A percentile compares a stretch with the other conserved stretches of the same genome.
phyloP scores from a whole-genome alignment of 1,284 basidiomycete species.

The Rhizoctonia solani region DNA sequence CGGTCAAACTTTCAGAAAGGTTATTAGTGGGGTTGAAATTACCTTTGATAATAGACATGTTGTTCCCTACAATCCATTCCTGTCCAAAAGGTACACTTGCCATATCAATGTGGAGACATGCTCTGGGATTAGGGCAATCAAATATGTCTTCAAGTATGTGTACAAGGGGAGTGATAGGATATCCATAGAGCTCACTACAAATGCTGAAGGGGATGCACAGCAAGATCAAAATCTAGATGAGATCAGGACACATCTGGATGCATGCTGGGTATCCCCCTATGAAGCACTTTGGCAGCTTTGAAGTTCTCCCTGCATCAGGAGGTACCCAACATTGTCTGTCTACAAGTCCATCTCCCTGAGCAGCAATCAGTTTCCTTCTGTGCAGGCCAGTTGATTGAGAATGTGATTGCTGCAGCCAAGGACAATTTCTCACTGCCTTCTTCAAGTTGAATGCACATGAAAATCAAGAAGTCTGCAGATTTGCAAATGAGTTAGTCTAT shows the following conservation, averaged over 20 bases:
- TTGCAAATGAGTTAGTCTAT: constrained; percentile 47
- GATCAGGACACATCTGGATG: constrained; percentile 46
- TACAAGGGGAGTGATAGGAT: constrained; percentile 48
- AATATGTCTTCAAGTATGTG: constrained; percentile 56
- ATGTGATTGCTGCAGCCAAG: constrained; percentile 41
- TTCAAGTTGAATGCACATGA: constrained; percentile 50
- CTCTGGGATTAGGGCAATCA: constrained; percentile 45
- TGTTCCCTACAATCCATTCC: constrained; percentile 49
- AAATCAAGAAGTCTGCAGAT: constrained; percentile 39
- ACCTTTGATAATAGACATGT: constrained; percentile 47
- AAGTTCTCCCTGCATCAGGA: constrained; percentile 46
- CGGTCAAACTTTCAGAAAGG: neutral
- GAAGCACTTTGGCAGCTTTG: constrained; percentile 49
- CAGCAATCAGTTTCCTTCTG: constrained; percentile 48
- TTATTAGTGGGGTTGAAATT: neutral
- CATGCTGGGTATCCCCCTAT: constrained; percentile 48
- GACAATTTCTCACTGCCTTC: constrained; percentile 49
- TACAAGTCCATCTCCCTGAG: constrained; percentile 49
- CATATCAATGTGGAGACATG: constrained; percentile 56
- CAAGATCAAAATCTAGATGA: constrained; percentile 46
- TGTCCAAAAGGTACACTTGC: constrained; percentile 46
- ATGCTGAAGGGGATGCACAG: too few species aligned
- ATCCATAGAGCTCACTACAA: neutral
- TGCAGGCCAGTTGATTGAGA: constrained; percentile 43
- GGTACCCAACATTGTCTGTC: constrained; percentile 47